These are phyloP conservation scores for Neocatenulostroma microsporum DNA, from an alignment of 2,329 filamentous ascomycete genomes.

Conservation along the genomic window DNA sequence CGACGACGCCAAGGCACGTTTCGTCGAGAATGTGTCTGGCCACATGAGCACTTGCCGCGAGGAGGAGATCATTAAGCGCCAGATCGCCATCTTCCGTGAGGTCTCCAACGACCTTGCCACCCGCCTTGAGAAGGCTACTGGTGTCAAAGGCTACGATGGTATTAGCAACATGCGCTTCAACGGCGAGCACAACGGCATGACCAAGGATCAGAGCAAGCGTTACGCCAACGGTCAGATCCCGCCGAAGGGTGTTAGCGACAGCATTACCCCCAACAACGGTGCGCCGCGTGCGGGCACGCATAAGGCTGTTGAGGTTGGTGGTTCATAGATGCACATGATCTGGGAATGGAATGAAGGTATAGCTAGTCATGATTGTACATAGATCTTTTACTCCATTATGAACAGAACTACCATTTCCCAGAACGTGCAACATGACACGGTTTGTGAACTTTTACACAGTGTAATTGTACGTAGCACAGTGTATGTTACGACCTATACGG, in stretches of 20 bases:
- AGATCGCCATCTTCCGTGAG: constrained; percentile 59
- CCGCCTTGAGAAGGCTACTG: constrained; percentile 55
- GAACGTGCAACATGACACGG: no score
- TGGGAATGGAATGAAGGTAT: no score
- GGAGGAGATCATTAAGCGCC: constrained; percentile 55
- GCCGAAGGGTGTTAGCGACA: constrained; percentile 8
- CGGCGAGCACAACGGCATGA: constrained; percentile 55
- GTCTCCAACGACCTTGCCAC: constrained; percentile 52
- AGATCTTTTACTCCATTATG: no score
- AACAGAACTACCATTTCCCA: no score
- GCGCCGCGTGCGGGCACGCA: constrained; percentile 41
- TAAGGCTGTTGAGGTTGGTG: no score
- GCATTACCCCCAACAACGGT: constrained; percentile 37
- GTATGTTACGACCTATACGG: no score
- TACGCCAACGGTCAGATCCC: constrained; percentile 45
- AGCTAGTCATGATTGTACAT: no score
- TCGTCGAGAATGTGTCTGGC: constrained; percentile 53
- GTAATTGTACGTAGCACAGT: no score
- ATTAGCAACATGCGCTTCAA: constrained; percentile 52
- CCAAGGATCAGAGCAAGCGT: constrained; percentile 39
- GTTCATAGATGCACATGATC: no score
- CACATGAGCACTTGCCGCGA: constrained; percentile 54
- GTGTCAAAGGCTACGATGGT: constrained; percentile 52
- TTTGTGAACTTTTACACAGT: no score
- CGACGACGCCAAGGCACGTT: constrained; percentile 49